Percentiles rank a stretch among this genome's conserved stretches.
These are phyloP conservation scores for Malus hybrid DNA, from an alignment of 331 rosid genomes.

Conservation along the genomic window DNA sequence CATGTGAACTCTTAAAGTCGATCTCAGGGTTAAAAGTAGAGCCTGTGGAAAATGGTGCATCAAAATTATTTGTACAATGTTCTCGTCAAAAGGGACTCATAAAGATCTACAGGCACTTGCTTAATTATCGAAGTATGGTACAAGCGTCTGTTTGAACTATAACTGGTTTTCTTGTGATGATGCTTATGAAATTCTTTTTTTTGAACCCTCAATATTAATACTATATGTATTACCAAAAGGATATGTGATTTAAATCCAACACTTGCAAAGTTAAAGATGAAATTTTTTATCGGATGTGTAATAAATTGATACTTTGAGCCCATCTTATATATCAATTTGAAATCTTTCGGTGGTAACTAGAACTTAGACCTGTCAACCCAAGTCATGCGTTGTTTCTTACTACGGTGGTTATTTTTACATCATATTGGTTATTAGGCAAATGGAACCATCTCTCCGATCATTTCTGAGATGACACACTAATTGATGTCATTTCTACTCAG, in stretches of 20 bases:
- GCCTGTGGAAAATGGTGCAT: constrained; percentile 89
- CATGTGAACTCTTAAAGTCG: constrained; percentile 82
- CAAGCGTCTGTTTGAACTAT: constrained; percentile 6
- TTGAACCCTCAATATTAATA: neutral
- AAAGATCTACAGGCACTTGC: constrained; percentile 96
- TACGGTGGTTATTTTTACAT: neutral
- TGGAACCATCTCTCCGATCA: constrained; percentile 7
- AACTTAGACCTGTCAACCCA: neutral
- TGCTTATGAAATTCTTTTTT: neutral
- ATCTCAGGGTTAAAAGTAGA: constrained; percentile 77
- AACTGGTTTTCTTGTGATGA: neutral
- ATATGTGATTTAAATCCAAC: neutral
- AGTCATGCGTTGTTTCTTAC: neutral
- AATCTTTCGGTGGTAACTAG: neutral
- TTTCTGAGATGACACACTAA: constrained; percentile 22
- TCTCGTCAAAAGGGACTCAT: constrained; percentile 97
- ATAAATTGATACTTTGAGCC: neutral
- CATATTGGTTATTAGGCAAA: neutral
- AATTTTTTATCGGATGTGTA: neutral
- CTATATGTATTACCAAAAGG: neutral
- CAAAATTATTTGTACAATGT: constrained; percentile 94
- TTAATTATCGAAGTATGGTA: constrained; percentile 74
- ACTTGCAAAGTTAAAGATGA: neutral
- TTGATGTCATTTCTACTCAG: constrained; percentile 16
- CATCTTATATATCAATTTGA: neutral